Evolutionary conservation across 169 alveolate genomes (phyloP), one percentile per base, ranked within the genome.

Genomic region (Toxoplasma gondii): DNA sequence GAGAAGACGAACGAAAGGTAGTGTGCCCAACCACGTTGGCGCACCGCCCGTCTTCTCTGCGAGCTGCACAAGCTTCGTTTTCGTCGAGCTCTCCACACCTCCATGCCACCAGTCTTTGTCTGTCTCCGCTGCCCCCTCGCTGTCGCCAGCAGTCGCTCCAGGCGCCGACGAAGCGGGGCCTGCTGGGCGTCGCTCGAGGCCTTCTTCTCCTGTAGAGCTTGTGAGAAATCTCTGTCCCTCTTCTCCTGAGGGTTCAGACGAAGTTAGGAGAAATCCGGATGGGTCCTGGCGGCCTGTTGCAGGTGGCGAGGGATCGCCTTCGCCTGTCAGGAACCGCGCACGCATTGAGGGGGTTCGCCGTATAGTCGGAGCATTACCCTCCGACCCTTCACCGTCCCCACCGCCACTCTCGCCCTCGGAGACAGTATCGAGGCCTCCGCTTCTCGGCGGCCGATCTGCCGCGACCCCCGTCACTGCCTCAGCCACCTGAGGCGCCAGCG

Each of bases 1-100:
- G 36, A 82, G 64, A 0, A 82, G 90, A 29, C 90, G 90, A 41
- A 36, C 39, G 24, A 82, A 82, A 7, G 90, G 90, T 0, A 17
- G 16, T 9, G 90, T 41, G 4, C 90, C 90, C 41, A 82, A 12
- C 90, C 90, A 82, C 90, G 38, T 49, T 4, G 90, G 90, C n/a
- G 36, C 67, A 9, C 64, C 64, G 1, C 67, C 90, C 41, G 4
- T 41, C 67, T 9, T 43, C 90, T 82, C 90, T 36, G 69, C 53
- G 67, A 82, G 53, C 53, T 82, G 67, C 34, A 82, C 67, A 34
- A 82, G 17, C 67, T 36, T 38, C 17, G 90, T 82, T 36, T 5
- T 82, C 17, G 90, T 82, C 38, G 69, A 0, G 67, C 90, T 82
- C 34, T 22, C 90, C 10, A n/a, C 24, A 12, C 64, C 64, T 0